Evolutionary conservation across 495 filamentous ascomycete genomes (phyloP), one percentile per base, ranked within the genome.

Genomic region (Letharia lupina): DNA sequence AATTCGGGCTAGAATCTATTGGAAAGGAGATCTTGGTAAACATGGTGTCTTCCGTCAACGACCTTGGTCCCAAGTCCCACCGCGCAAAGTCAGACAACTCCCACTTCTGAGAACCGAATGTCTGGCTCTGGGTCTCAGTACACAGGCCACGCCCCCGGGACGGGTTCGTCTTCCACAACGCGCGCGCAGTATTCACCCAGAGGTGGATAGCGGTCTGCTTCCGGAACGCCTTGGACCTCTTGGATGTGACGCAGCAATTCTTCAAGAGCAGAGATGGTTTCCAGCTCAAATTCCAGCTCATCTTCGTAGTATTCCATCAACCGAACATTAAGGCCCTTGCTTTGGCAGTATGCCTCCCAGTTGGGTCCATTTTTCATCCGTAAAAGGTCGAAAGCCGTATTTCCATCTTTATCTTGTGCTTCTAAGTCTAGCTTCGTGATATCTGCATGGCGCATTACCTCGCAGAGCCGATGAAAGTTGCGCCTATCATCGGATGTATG

Each of bases 161-260:
- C 58, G 10, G 15, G 2, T 2, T 41, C 6, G 0, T 40, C 58
- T n/a, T 60, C 58, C 3, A 0, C 15, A 41, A 20, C 35, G 15
- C 58, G 35, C 15, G 35, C 41, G 40, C 2, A 5, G n/a, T 20
- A 60, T n/a, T 40, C 35, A 2, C 35, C 58, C 9, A 60, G 8
- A 18, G 58, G 58, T 11, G 58, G 58, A 60, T 60, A 60, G 40
- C 23, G 58, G 8, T 60, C 58, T 28, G 35, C 58, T n/a, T 60
- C 40, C 23, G 15, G 35, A 42, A 60, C 40, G 20, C 35, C 35
- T 60, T 60, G 58, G 9, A 20, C 1, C 5, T 60, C 35, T 40
- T 60, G 58, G 35, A 60, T 18, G n/a, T 60, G 8, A 28, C 41
- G 58, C 35, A 60, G 12, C 3, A 60, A 11, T 11, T 41, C 13